Evolutionary conservation across 768 basidiomycete species (phyloP).

Genomic region (Pulveroboletus sp.): DNA sequence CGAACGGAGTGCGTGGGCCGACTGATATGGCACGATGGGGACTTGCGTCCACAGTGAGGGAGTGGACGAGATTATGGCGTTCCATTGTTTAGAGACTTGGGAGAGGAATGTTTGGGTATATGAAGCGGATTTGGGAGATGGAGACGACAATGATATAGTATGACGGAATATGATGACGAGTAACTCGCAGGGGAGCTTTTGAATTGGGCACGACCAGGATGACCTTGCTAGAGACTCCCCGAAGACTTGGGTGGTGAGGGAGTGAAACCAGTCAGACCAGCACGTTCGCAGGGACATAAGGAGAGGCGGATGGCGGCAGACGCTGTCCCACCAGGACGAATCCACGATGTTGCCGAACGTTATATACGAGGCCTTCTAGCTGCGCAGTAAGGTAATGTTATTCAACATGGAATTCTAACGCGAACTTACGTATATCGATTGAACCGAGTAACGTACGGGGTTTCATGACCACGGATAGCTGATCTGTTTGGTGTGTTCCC

Average conservation of each 20-base stretch:
- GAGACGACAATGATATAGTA: not conserved
- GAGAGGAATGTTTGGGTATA: not conserved
- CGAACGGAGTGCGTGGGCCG: not conserved
- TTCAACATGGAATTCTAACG: too few relatives aligned
- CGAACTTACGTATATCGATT: too few relatives aligned
- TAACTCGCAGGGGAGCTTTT: not conserved
- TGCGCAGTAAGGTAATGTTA: too few relatives aligned
- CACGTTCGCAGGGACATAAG: not conserved
- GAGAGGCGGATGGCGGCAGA: not conserved
- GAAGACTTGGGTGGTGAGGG: not conserved
- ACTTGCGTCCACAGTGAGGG: not conserved
- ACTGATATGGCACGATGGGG: not conserved
- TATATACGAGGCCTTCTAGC: too few relatives aligned
- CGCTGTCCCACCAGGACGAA: not conserved
- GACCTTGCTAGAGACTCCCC: not conserved
- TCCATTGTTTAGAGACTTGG: not conserved
- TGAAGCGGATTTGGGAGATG: not conserved
- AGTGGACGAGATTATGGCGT: not conserved
- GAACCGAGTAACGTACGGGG: too few relatives aligned
- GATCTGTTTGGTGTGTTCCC: too few relatives aligned
- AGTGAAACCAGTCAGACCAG: not conserved
- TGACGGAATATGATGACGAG: not conserved
- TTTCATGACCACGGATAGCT: too few relatives aligned
- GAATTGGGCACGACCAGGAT: not conserved
- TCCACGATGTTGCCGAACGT: too few relatives aligned